Percentiles rank a stretch among this genome's conserved stretches.
These are phyloP conservation scores for Fagopyrum homotropicum DNA, from an alignment of 148 eudicot species.

Conservation along the genomic window DNA sequence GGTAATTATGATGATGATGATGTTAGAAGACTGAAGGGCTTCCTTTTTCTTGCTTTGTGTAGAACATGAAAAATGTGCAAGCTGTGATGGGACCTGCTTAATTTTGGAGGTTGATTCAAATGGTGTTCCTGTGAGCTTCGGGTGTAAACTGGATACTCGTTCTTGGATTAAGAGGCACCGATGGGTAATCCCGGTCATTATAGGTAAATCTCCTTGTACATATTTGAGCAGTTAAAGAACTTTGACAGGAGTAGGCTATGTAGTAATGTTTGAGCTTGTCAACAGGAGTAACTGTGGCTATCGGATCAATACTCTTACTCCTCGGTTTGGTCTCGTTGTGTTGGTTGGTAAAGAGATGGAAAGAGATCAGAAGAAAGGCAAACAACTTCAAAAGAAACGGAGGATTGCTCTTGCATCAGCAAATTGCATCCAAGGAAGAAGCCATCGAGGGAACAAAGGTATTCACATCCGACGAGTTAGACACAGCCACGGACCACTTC, in stretches of 20 bases:
- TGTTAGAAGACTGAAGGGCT: not conserved
- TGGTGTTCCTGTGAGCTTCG: not conserved
- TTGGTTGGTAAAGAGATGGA: not conserved
- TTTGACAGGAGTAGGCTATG: not conserved
- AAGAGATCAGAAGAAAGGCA: slow-evolving; percentile 10
- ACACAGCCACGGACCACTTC: slow-evolving; percentile 29
- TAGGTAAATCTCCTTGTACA: not conserved
- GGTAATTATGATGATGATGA: not conserved
- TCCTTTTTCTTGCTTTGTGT: not conserved
- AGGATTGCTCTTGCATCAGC: slow-evolving; percentile 26
- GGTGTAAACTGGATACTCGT: not conserved
- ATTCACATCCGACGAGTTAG: slow-evolving; percentile 20
- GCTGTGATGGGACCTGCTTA: slow-evolving; percentile 8
- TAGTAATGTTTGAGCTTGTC: not conserved
- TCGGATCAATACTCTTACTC: slow-evolving; percentile 6
- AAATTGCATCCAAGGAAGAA: slow-evolving; percentile 23
- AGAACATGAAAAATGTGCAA: not conserved
- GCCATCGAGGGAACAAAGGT: slow-evolving; percentile 18
- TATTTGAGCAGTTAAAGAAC: not conserved
- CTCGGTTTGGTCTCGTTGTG: not conserved
- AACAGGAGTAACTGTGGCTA: slow-evolving; percentile 5
- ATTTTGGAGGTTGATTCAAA: slow-evolving; percentile 7
- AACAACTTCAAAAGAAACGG: slow-evolving; percentile 27
- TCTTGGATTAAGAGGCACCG: slow-evolving; percentile 1
- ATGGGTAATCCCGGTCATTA: slow-evolving; percentile 5